Base-by-base conservation (phyloP, 768 basidiomycete genomes). In the Paxillus ammoniavirescens region DNA sequence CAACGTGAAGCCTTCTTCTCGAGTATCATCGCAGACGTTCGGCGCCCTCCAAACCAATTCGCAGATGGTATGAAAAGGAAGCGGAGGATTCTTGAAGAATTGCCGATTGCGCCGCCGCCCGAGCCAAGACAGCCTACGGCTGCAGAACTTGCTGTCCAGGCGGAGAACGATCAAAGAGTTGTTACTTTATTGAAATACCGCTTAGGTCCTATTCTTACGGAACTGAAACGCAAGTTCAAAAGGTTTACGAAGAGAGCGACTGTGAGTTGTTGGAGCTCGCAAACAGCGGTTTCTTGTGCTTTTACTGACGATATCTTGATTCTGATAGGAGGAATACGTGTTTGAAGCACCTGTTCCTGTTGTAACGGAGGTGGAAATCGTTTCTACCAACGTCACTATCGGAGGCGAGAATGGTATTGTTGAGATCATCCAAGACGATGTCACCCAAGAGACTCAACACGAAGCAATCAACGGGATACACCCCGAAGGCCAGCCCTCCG, bases 161-260 rank as follows among this genome's bases (percentile, higher is more conserved):
- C 83, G 55, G 91, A 93, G 69, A 89, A 77, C 54, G 96, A 99
- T 63, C 80, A 84, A 60, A 79, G 81, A 56, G 76, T 86, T 26
- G 77, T 92, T 48, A 91, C 93, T 42, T 70, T 94, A 61, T 75
- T 99, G 60, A 91, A 93, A 69, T 91, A 87, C 64, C 82, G 92
- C n/a, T 79, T 98, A n/a, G 90, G 91, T 2, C 90, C 90, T 1
- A 87, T 98, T 47, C 73, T 98, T 48, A 82, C 81, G 2, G 93
- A 98, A 66, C 74, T 99, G 61, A 93, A 92, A 75, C 82, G 91
- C 68, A 93, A 94, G 73, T 94, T 88, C 68, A 93, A 93, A 77
- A 79, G 89, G 60, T 95, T 97, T 65, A 88, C 85, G 0, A 93
- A 93, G 72, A 74, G 80, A 36, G 88, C 90, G 41, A 77, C 76